Conservation (phyloP, 2,329 filamentous ascomycete species). For the Chaetoscypha palmicola region DNA sequence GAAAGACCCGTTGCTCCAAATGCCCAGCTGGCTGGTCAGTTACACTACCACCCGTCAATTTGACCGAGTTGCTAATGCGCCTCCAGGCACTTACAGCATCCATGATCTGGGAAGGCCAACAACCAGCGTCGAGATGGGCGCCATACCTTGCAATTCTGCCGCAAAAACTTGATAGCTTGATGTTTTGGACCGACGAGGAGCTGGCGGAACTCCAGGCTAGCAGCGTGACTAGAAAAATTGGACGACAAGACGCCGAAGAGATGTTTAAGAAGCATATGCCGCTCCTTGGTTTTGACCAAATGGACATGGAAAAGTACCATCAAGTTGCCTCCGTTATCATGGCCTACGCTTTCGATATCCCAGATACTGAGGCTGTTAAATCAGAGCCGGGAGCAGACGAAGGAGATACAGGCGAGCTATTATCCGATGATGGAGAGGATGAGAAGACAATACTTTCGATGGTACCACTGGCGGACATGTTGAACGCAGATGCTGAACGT, state of each 20-base stretch:
- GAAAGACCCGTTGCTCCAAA: slow-evolving; percentile 32
- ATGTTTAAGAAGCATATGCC: slow-evolving; percentile 47
- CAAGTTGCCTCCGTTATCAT: slow-evolving; percentile 62
- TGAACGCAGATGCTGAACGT: slow-evolving; percentile 60
- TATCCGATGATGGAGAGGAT: slow-evolving; percentile 41
- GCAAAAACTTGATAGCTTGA: slow-evolving; percentile 54
- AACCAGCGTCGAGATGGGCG: slow-evolving; percentile 31
- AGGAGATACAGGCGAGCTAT: slow-evolving; percentile 40
- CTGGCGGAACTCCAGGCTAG: slow-evolving; percentile 56
- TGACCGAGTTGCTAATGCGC: slow-evolving; percentile 9
- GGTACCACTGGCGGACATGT: slow-evolving; percentile 64
- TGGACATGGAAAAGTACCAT: slow-evolving; percentile 45
- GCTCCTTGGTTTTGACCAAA: slow-evolving; percentile 41
- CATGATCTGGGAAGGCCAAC: slow-evolving; percentile 15
- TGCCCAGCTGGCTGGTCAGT: slow-evolving; percentile 40
- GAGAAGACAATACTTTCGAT: slow-evolving; percentile 49
- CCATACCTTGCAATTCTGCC: slow-evolving; percentile 59
- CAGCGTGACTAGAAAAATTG: slow-evolving; percentile 58
- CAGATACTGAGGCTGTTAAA: slow-evolving; percentile 20
- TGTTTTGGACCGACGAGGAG: slow-evolving; percentile 60
- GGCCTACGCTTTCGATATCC: slow-evolving; percentile 66
- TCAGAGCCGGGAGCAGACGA: slow-evolving; percentile 37
- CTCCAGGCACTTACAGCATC: slow-evolving; percentile 24
- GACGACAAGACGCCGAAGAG: slow-evolving; percentile 50
- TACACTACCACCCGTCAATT: not conserved